Evolutionary conservation across 1,139 yeast genomes (phyloP), one percentile per base, ranked within the genome.

Genomic region (Saccharomyces hybrid): DNA sequence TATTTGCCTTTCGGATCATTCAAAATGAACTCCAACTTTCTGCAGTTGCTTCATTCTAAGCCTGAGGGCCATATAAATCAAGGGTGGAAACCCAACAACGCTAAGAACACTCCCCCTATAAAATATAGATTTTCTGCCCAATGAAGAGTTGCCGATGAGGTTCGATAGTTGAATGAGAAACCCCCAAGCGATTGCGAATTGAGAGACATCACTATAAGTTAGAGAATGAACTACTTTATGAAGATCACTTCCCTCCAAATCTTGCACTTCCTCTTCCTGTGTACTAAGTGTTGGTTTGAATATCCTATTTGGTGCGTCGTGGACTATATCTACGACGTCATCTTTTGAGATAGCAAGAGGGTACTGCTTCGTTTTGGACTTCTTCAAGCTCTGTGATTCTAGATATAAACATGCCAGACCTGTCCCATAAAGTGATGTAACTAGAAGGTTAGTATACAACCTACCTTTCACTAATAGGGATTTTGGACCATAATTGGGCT

Each of bases 101-200:
- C 62, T 53, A 23, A 54, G 44, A 6, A 60, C 31, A 26, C 62
- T 56, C 3, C 58, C 48, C 46, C 55, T 58, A 34, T 14, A 14
- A 14, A 34, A 34, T 7, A 34, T 8, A 34, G 42, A 34, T 34
- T 14, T 14, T 9, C 34, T 55, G 1, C 42, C 42, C 23, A 34
- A 34, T 3, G 42, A 34, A 14, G 23, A 34, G 9, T 8, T 34
- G 19, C 42, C 42, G 23, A 34, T 56, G 31, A 57, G 54, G 29
- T 57, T 59, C 29, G 62, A 58, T 5, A 61, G 48, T 46, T 60
- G 62, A 13, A 60, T 58, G 41, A 60, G 48, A 46, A 61, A 60
- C n/a, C 64, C 64, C 59, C 60, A 58, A 3, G 59, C 61, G 16
- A 61, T 57, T 11, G 59, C 46, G 26, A 56, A 55, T 46, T 58